Conservation (phyloP, 768 basidiomycete genomes). For the Rubroboletus pulcherrimus region DNA sequence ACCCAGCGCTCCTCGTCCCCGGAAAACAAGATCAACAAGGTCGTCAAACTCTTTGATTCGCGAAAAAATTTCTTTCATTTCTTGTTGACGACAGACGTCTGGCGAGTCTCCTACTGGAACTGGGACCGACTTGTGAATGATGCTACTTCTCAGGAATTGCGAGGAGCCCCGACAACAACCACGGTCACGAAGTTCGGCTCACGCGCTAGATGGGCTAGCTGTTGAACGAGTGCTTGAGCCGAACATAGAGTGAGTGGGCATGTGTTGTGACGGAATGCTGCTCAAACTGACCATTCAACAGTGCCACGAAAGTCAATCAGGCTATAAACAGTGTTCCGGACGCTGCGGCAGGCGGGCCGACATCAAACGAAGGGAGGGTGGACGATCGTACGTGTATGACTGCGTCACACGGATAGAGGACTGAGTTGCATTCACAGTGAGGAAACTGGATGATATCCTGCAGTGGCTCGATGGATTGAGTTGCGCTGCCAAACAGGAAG, state of each 20-base stretch:
- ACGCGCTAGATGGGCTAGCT: background rate
- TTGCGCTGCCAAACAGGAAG: conserved; percentile 13
- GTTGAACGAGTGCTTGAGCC: background rate
- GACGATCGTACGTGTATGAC: background rate
- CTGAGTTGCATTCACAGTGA: background rate
- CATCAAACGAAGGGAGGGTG: background rate
- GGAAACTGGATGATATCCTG: conserved; percentile 7
- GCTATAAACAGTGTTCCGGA: background rate
- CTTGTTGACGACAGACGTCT: conserved; percentile 6
- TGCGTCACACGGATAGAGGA: background rate
- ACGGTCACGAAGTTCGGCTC: background rate
- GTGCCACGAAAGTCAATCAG: background rate
- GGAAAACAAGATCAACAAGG: conserved; percentile 7
- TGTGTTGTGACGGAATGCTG: background rate
- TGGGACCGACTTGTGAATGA: background rate
- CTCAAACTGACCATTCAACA: background rate
- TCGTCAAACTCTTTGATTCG: conserved; percentile 5
- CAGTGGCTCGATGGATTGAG: conserved; percentile 10
- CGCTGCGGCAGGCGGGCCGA: background rate
- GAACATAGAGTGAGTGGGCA: background rate
- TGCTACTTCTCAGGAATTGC: background rate
- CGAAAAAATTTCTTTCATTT: conserved; percentile 5
- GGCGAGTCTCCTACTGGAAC: background rate
- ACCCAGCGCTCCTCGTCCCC: background rate
- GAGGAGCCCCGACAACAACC: background rate